A percentile compares a stretch with the other conserved stretches of the same genome.
Evolutionary conservation across 352 stramenopile genomes (phyloP).

Genomic region (Phytophthora nicotianae): DNA sequence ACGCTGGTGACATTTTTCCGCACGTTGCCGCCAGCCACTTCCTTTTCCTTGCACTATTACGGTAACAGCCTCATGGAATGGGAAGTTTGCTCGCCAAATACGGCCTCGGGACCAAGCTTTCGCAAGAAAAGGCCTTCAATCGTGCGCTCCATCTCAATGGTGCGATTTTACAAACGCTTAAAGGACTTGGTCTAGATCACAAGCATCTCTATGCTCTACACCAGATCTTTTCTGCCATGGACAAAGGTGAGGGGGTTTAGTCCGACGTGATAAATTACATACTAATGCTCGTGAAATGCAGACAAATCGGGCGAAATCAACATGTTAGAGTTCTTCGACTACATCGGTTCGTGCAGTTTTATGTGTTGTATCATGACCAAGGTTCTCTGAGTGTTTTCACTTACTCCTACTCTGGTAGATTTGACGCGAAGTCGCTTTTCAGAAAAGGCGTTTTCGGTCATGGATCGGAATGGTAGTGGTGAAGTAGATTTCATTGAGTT

Average conservation of each 20-base stretch:
- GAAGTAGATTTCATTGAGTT: slow-evolving; percentile 81
- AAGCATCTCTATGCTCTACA: slow-evolving; percentile 54
- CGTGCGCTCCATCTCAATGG: slow-evolving; percentile 39
- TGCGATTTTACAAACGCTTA: slow-evolving; percentile 41
- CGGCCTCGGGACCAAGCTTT: slow-evolving; percentile 6
- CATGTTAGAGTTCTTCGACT: slow-evolving; percentile 71
- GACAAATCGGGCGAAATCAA: slow-evolving; percentile 73
- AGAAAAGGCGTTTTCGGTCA: slow-evolving; percentile 75
- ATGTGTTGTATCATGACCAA: not conserved
- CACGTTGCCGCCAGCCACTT: slow-evolving; percentile 6
- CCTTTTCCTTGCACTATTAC: not conserved
- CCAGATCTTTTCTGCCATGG: slow-evolving; percentile 63
- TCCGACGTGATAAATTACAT: not conserved
- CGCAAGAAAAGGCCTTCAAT: slow-evolving; percentile 40
- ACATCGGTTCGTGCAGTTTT: slow-evolving; percentile 47
- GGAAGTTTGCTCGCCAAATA: slow-evolving; percentile 25
- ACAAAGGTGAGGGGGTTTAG: slow-evolving; percentile 36
- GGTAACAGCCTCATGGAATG: slow-evolving; percentile 29
- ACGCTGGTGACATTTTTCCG: not conserved
- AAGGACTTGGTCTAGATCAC: slow-evolving; percentile 49
- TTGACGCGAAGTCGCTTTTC: slow-evolving; percentile 63
- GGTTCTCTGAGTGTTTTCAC: not conserved
- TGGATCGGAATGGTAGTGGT: slow-evolving; percentile 69
- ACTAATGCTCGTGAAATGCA: slow-evolving; percentile 14
- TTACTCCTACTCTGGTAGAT: slow-evolving; percentile 31